phyloP scores from a whole-genome alignment of 306 rosid genomes.

The Quillaja saponaria region DNA sequence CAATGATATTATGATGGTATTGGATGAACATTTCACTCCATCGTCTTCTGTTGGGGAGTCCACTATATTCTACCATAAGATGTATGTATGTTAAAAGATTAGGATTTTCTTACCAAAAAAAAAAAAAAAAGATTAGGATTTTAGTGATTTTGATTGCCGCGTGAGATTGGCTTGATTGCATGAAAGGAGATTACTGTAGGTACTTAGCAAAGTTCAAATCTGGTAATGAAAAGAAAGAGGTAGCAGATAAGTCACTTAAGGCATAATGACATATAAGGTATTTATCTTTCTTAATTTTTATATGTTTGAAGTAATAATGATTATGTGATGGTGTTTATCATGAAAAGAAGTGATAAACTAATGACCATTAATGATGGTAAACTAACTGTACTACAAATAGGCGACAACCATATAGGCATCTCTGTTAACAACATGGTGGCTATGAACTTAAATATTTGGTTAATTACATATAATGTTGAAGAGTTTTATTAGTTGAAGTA shows the following conservation, averaged over 20 bases:
- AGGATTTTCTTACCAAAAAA: too few relatives aligned
- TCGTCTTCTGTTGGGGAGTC: too few relatives aligned
- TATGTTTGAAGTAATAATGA: background rate
- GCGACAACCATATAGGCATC: background rate
- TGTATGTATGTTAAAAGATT: conserved; percentile 27
- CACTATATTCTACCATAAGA: conserved; percentile 44
- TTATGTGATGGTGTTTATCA: too few relatives aligned
- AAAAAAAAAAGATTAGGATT: too few relatives aligned
- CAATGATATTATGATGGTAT: conserved; percentile 43
- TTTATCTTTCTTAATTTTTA: background rate
- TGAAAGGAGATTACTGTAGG: conserved; percentile 45
- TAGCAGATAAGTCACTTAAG: conserved; percentile 43
- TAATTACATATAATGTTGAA: background rate
- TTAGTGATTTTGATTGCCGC: background rate
- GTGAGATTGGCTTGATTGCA: conserved; percentile 28
- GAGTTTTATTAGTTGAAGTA: background rate
- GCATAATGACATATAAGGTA: conserved; percentile 52
- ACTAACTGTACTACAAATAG: conserved; percentile 11
- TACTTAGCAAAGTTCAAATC: conserved; percentile 44
- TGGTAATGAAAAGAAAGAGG: conserved; percentile 39
- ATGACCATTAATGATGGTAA: background rate
- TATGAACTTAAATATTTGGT: background rate
- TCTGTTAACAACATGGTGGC: background rate
- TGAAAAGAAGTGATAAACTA: too few relatives aligned
- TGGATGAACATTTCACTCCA: conserved; percentile 51